Evolutionary conservation across 176 grass and related monocot species (phyloP).

Genomic region (Triticum turgidum): DNA sequence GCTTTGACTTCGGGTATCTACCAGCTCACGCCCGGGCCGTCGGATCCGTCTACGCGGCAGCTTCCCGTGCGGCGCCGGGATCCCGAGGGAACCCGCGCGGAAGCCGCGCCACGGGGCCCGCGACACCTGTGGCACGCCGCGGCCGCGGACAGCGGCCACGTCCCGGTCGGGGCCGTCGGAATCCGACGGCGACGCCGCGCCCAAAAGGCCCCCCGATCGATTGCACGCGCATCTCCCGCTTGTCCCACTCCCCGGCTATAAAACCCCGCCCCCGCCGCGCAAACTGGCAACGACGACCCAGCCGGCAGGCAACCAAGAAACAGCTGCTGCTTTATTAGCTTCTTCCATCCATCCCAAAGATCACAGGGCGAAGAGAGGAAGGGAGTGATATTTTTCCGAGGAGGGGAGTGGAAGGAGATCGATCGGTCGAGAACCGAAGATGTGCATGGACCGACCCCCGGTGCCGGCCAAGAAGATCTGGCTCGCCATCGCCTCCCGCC

Average conservation of each 20-base stretch:
- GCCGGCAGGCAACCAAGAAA: conserved; percentile 3
- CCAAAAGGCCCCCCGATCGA: conserved; percentile 17
- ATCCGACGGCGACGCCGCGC: conserved; percentile 21
- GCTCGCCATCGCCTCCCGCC: conserved; percentile 45
- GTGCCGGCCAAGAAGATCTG: conserved; percentile 60
- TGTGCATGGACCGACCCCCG: conserved; percentile 47
- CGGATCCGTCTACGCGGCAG: conserved; percentile 36
- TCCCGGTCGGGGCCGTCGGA: conserved; percentile 30
- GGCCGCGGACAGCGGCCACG: conserved; percentile 31
- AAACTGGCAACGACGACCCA: not conserved
- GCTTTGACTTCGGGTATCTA: not conserved
- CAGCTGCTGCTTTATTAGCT: not conserved
- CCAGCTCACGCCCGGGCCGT: conserved; percentile 31
- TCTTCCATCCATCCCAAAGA: not conserved
- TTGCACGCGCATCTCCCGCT: conserved; percentile 40
- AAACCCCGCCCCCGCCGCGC: conserved; percentile 5
- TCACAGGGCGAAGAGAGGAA: not conserved
- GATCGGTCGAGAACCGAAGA: not conserved
- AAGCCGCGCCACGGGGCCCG: not conserved
- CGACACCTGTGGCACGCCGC: conserved; percentile 23
- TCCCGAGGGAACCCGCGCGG: conserved; percentile 5
- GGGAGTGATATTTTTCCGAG: not conserved
- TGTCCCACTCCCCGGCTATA: conserved; percentile 34
- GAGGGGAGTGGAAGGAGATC: not conserved
- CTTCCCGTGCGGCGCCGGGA: not conserved